Base-by-base conservation (phyloP, 1,284 basidiomycete genomes). In the Golubevia pallescens region DNA sequence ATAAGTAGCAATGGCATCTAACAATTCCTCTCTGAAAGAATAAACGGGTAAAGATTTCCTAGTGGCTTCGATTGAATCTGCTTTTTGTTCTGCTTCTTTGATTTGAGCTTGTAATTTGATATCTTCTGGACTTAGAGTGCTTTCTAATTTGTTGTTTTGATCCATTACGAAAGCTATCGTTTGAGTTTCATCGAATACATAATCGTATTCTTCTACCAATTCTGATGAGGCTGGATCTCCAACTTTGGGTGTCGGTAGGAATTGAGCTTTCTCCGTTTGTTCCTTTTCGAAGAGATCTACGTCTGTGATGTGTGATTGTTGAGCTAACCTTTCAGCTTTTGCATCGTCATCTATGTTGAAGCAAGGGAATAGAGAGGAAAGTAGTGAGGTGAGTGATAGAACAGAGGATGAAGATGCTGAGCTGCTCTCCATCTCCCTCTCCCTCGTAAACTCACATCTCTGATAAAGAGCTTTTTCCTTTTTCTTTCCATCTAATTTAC, bases 401-500 rank as follows among this genome's bases (percentile, higher is more conserved):
- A 63, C 8, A 63, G 58, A 34, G 54, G 16, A 21, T 58, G 53
- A 24, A n/a, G 13, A 6, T 10, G 6, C 62, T 58, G 51, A 2
- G 8, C 14, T 16, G 23, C 19, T 16, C 28, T 28, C 28, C 28
- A 28, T 28, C 28, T 28, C 28, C 28, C 28, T 28, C 28, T 28
- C 20, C 16, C 16, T 62, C 5, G 16, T 20, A 20, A 48, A 64
- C 81, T 96, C 93, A 83, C 97, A 97, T 38, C 97, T 92, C 77
- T 94, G 91, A 85, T 97, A 98, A 60, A 99, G 87, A 0, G 93
- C 95, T 74, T 93, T 92, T 84, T 96, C 91, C 85, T 97, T 96
- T 87, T 94, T 95, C 88, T 97, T 95, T 86, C 91, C 92, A 89
- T 99, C 95, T 69, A 99, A 93, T 86, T 95, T 96, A n/a, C 97